These are phyloP conservation scores for Capsicum pubescens DNA, from an alignment of 257 asterid genomes.

Conservation along the genomic window DNA sequence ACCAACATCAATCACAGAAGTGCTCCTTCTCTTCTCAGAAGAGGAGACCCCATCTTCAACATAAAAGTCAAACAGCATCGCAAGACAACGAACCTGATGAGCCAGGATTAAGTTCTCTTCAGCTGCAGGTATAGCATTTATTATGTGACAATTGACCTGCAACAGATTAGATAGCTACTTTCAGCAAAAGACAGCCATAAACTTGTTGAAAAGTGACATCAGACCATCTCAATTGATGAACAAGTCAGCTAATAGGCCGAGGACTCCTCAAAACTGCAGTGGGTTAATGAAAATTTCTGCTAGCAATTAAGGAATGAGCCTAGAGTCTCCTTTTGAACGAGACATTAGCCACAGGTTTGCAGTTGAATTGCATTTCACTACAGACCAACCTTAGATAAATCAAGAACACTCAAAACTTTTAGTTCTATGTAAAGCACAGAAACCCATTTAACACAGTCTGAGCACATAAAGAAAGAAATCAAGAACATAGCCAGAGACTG, in stretches of 20 bases:
- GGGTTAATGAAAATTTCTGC: not conserved
- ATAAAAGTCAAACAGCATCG: slow-evolving; percentile 87
- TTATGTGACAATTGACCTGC: slow-evolving; percentile 81
- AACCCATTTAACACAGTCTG: not conserved
- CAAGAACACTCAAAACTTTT: not conserved
- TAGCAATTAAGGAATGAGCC: not conserved
- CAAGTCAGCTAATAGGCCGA: not conserved
- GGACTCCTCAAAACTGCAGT: not conserved
- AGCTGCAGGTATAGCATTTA: slow-evolving; percentile 59
- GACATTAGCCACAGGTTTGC: not conserved
- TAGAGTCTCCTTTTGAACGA: not conserved
- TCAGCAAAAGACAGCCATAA: slow-evolving; percentile 14
- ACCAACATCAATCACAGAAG: slow-evolving; percentile 77
- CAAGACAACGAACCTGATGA: slow-evolving; percentile 85
- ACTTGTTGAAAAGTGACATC: not conserved
- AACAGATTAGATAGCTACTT: slow-evolving; percentile 30
- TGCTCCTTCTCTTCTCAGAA: slow-evolving; percentile 52
- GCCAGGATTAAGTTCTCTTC: slow-evolving; percentile 69
- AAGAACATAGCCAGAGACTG: not conserved
- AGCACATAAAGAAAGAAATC: slow-evolving; percentile 11
- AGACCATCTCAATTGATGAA: not conserved
- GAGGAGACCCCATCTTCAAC: slow-evolving; percentile 55
- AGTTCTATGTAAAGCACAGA: not conserved
- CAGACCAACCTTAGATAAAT: not conserved
- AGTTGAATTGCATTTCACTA: slow-evolving; percentile 5